These are phyloP conservation scores for Francoa sonchifolia DNA, from an alignment of 441 rosid species.

Conservation along the genomic window DNA sequence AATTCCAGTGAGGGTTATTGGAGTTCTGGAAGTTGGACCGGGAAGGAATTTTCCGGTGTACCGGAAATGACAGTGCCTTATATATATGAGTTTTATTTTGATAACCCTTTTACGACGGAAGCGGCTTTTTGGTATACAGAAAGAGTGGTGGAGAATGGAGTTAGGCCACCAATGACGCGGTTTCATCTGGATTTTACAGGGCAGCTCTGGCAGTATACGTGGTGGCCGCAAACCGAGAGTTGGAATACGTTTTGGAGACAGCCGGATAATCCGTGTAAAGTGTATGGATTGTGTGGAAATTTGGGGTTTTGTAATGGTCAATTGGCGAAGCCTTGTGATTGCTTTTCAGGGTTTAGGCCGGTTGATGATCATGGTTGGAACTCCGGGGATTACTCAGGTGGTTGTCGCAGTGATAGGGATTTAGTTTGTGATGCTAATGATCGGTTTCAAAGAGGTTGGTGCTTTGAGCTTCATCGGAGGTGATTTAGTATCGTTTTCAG, in stretches of 20 bases:
- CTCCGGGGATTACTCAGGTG: slow-evolving; percentile 34
- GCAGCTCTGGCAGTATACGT: slow-evolving; percentile 53
- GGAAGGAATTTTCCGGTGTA: slow-evolving; percentile 36
- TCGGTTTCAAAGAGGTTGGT: slow-evolving; percentile 37
- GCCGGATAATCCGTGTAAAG: slow-evolving; percentile 61
- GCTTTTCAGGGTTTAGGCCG: slow-evolving; percentile 51
- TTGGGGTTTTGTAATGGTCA: slow-evolving; percentile 42
- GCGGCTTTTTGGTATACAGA: slow-evolving; percentile 68
- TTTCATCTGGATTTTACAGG: slow-evolving; percentile 40
- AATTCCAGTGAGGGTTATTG: slow-evolving; percentile 35
- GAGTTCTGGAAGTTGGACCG: slow-evolving; percentile 77
- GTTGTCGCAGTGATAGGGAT: slow-evolving; percentile 34
- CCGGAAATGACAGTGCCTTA: slow-evolving; percentile 70
- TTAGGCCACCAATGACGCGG: slow-evolving; percentile 38
- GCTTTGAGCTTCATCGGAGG: slow-evolving; percentile 32
- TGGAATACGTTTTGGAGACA: slow-evolving; percentile 75
- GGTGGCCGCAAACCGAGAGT: slow-evolving; percentile 38
- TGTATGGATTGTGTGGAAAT: slow-evolving; percentile 50
- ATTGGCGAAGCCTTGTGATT: slow-evolving; percentile 32
- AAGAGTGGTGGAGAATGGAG: slow-evolving; percentile 16
- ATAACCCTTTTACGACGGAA: slow-evolving; percentile 31
- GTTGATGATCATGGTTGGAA: slow-evolving; percentile 35
- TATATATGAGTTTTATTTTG: slow-evolving; percentile 56
- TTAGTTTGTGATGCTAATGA: slow-evolving; percentile 29
- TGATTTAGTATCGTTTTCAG: slow-evolving; percentile 17